A percentile compares a stretch with the other conserved stretches of the same genome.
Evolutionary conservation across 2,329 filamentous ascomycete genomes (phyloP).

Genomic region (Claviceps capensis): DNA sequence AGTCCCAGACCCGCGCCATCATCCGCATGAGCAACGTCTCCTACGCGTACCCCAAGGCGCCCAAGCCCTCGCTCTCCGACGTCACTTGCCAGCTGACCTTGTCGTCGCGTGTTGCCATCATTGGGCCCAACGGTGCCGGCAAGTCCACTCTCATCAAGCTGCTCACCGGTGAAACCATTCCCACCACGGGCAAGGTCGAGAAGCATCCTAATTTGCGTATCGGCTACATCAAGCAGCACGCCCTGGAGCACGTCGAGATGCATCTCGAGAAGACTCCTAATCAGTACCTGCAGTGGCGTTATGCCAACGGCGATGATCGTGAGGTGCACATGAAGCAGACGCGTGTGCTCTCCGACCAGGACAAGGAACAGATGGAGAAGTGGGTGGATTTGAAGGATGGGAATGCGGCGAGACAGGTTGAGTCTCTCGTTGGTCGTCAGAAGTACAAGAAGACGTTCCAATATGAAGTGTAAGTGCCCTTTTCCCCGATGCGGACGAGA

Average conservation of each 20-base stretch:
- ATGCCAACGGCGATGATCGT: slow-evolving; percentile 90
- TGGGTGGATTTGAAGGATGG: slow-evolving; percentile 75
- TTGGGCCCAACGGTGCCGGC: slow-evolving; percentile 92
- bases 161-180: slow-evolving; percentile 82
- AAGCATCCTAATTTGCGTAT: slow-evolving; percentile 98
- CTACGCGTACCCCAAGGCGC: slow-evolving; percentile 81
- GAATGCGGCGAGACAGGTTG: slow-evolving; percentile 61
- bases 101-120: slow-evolving; percentile 89
- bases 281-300: slow-evolving; percentile 98
- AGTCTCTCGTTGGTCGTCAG: slow-evolving; percentile 85
- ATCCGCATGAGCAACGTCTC: slow-evolving; percentile 87
- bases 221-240: slow-evolving; percentile 99
- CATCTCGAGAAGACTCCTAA: slow-evolving; percentile 98
- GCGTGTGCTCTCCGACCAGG: slow-evolving; percentile 71
- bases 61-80: slow-evolving; percentile 76
- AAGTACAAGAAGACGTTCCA: slow-evolving; percentile 99
- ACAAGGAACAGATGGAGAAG: slow-evolving; percentile 86
- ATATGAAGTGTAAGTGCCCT: slow-evolving; percentile 66
- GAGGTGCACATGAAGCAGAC: slow-evolving; percentile 98
- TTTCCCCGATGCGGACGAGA: not conserved
- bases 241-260: slow-evolving; percentile 98
- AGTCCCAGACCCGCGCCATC: slow-evolving; percentile 86
- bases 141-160: slow-evolving; percentile 98
- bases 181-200: slow-evolving; percentile 74
- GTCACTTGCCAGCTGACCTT: slow-evolving; percentile 80